phyloP scores from a whole-genome alignment of 257 asterid species.

The Fraxinus cuspidata region DNA sequence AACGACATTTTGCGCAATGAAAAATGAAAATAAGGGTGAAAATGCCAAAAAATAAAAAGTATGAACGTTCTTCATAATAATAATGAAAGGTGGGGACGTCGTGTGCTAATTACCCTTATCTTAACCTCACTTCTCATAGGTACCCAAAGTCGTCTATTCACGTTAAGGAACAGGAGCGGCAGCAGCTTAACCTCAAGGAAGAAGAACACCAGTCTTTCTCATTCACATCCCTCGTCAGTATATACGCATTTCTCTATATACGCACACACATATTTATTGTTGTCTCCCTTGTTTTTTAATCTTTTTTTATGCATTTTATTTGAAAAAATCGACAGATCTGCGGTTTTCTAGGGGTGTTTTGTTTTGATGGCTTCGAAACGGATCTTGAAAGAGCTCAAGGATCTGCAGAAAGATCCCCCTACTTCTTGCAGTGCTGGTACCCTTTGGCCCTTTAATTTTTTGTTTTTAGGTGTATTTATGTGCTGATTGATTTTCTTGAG shows the following conservation, averaged over 20 bases:
- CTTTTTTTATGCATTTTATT: neutral
- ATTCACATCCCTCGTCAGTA: conserved; percentile 17
- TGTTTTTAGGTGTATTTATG: conserved; percentile 3
- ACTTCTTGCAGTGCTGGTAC: conserved; percentile 75
- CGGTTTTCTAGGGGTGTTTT: conserved; percentile 23
- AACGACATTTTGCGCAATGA: no score
- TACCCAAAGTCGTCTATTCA: conserved; percentile 24
- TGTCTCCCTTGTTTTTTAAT: conserved; percentile 12
- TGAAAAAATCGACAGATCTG: conserved; percentile 28
- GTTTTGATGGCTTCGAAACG: conserved; percentile 69
- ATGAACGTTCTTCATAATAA: no score
- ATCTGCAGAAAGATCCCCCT: conserved; percentile 75
- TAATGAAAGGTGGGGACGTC: no score
- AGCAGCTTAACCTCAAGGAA: conserved; percentile 26
- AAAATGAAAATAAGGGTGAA: no score
- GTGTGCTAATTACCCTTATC: no score
- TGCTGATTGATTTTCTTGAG: conserved; percentile 13
- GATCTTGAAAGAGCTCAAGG: conserved; percentile 73
- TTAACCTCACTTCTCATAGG: neutral
- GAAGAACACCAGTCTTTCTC: conserved; percentile 9
- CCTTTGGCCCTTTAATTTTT: neutral
- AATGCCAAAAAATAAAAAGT: no score
- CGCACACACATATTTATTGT: neutral
- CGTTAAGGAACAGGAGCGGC: conserved; percentile 36
- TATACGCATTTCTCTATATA: neutral